Evolutionary conservation across 345 rosid species (phyloP).

Genomic region (Bretschneidera sinensis): DNA sequence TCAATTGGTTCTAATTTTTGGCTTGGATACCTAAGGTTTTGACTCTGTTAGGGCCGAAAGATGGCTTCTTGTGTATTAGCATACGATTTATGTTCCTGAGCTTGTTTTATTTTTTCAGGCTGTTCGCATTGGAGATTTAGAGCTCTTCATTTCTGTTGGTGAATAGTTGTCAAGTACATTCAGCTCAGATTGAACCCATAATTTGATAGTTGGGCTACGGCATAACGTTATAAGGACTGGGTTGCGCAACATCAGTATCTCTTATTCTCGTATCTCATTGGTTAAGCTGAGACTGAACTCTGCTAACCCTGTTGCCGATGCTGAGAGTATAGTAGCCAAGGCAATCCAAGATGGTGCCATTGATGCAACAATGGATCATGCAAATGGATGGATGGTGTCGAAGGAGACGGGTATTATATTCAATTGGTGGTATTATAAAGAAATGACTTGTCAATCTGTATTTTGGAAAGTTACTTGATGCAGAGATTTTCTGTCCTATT

Average conservation of each 20-base stretch:
- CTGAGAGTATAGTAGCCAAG: conserved; percentile 56
- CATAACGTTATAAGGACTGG: conserved; percentile 60
- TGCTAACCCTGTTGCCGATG: conserved; percentile 46
- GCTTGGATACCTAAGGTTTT: background rate
- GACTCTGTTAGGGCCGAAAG: background rate
- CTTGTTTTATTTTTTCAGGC: conserved; percentile 30
- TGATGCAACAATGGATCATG: conserved; percentile 49
- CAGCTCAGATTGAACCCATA: conserved; percentile 38
- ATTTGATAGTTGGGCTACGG: conserved; percentile 42
- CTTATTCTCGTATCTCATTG: conserved; percentile 51
- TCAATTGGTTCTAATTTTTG: background rate
- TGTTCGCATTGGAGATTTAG: conserved; percentile 54
- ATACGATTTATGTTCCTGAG: background rate
- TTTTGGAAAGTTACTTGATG: background rate
- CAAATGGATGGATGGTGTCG: conserved; percentile 52
- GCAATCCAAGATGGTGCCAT: conserved; percentile 58
- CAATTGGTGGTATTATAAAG: background rate
- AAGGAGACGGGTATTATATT: conserved; percentile 57
- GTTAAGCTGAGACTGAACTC: conserved; percentile 49
- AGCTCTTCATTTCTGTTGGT: conserved; percentile 52
- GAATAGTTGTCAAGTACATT: conserved; percentile 47
- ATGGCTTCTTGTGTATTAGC: too few relatives aligned
- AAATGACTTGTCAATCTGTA: conserved; percentile 4
- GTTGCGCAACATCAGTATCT: conserved; percentile 52
- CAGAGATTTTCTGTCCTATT: background rate